A percentile compares a stretch with the other conserved stretches of the same genome.
Conservation (phyloP, 2,329 filamentous ascomycete genomes). For the Exophiala calicioides region DNA sequence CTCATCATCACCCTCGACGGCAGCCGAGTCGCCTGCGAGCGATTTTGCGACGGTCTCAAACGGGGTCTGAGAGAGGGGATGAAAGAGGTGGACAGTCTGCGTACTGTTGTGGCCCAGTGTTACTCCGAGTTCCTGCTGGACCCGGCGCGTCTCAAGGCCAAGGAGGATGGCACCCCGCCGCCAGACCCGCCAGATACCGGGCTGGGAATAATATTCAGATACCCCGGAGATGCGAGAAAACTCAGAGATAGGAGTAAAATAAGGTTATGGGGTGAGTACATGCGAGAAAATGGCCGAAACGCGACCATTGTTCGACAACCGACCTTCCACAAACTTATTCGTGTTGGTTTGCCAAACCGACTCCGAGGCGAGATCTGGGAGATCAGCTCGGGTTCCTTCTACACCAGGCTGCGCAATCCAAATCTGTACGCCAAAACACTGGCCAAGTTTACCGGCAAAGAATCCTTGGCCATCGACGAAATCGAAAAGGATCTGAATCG, state of each 20-base stretch:
- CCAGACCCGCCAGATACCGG: conserved; percentile 81
- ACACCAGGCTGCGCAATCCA: conserved; percentile 81
- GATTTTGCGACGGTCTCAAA: conserved; percentile 95
- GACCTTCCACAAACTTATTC: conserved; percentile 95
- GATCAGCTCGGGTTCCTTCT: conserved; percentile 86
- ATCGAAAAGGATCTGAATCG: conserved; percentile 98
- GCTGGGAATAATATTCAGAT: conserved; percentile 86
- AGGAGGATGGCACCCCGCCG: conserved; percentile 48
- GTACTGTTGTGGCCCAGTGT: conserved; percentile 76
- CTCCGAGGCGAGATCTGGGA: conserved; percentile 96
- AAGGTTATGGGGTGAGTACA: conserved; percentile 94
- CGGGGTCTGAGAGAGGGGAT: conserved; percentile 83
- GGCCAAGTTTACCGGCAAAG: conserved; percentile 76
- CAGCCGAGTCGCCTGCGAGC: conserved; percentile 83
- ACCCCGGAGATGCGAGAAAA: conserved; percentile 92
- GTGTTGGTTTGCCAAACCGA: conserved; percentile 90
- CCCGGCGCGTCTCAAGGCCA: conserved; percentile 55
- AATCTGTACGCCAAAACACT: conserved; percentile 82
- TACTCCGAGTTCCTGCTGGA: conserved; percentile 82
- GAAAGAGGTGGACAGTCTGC: conserved; percentile 81
- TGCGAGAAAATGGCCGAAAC: conserved; percentile 92
- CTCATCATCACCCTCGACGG: conserved; percentile 90
- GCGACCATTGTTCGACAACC: conserved; percentile 89
- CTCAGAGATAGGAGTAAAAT: conserved; percentile 95
- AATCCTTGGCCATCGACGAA: conserved; percentile 95